These are phyloP conservation scores for Calonectria pseudoturangicola DNA, from an alignment of 2,329 filamentous ascomycete species.

Conservation along the genomic window DNA sequence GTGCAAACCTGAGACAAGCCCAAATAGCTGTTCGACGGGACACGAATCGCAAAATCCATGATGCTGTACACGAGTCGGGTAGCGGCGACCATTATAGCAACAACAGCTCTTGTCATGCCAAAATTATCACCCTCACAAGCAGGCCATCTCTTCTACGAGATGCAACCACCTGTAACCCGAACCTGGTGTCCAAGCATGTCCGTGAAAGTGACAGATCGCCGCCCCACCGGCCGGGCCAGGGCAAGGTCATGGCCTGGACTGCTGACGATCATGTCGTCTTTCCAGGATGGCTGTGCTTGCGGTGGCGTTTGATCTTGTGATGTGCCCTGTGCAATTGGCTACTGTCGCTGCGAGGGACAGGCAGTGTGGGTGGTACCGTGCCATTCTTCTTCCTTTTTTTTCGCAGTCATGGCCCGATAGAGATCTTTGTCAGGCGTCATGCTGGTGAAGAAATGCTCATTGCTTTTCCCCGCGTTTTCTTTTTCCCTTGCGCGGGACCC, in stretches of 20 bases:
- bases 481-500: slow-evolving; percentile 16
- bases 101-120: background rate
- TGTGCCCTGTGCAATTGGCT: background rate
- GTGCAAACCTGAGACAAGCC: slow-evolving; percentile 14
- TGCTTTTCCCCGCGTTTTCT: slow-evolving; percentile 34
- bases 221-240: slow-evolving; percentile 18
- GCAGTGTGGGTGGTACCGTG: background rate
- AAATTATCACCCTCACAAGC: background rate
- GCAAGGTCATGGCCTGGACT: slow-evolving; percentile 14
- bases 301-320: background rate
- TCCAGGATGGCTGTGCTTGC: slow-evolving; percentile 12
- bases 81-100: slow-evolving; percentile 14
- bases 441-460: background rate
- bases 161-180: background rate
- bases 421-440: background rate
- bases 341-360: background rate
- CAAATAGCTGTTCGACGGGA: background rate
- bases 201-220: slow-evolving; percentile 19
- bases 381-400: background rate
- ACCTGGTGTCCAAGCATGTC: background rate
- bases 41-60: background rate
- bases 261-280: slow-evolving; percentile 1
- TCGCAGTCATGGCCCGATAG: slow-evolving; percentile 14
- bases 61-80: background rate
- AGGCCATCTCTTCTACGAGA: background rate